phyloP scores from a whole-genome alignment of 2,329 filamentous ascomycete species.

The Epichloe elymi region DNA sequence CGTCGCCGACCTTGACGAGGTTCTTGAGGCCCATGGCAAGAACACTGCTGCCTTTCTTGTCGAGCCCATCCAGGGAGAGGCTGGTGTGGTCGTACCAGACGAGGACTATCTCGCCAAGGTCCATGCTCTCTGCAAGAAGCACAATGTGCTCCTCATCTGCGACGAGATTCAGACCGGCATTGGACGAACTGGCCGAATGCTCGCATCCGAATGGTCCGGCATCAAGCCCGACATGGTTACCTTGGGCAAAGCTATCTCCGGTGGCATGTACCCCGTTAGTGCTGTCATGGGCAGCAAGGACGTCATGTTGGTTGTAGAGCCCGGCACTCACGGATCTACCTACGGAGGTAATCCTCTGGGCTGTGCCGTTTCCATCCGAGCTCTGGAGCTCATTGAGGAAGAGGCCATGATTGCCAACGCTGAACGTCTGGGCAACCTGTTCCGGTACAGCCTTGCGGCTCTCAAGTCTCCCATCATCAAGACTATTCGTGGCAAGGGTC shows the following conservation, averaged over 20 bases:
- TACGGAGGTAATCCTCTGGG: conserved; percentile 95
- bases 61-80: conserved; percentile 95
- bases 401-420: conserved; percentile 77
- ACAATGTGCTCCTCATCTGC: conserved; percentile 92
- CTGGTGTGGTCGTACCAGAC: conserved; percentile 88
- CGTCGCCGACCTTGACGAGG: conserved; percentile 63
- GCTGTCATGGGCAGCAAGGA: conserved; percentile 80
- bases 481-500: conserved; percentile 76
- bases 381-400: conserved; percentile 85
- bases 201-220: conserved; percentile 87
- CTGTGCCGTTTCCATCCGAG: conserved; percentile 89
- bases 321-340: conserved; percentile 94
- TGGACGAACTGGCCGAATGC: conserved; percentile 82
- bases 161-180: conserved; percentile 99
- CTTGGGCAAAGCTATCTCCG: conserved; percentile 93
- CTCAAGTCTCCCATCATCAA: conserved; percentile 73
- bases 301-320: conserved; percentile 90
- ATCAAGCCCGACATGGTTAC: conserved; percentile 94
- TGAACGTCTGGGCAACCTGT: conserved; percentile 65
- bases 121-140: conserved; percentile 76
- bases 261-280: conserved; percentile 98
- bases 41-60: conserved; percentile 87
- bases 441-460: conserved; percentile 64
- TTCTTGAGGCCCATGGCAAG: conserved; percentile 66
- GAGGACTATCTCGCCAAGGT: conserved; percentile 75